A percentile compares a stretch with the other conserved stretches of the same genome.
These are phyloP conservation scores for Cladorrhinum samala DNA, from an alignment of 495 filamentous ascomycete genomes.

Conservation along the genomic window DNA sequence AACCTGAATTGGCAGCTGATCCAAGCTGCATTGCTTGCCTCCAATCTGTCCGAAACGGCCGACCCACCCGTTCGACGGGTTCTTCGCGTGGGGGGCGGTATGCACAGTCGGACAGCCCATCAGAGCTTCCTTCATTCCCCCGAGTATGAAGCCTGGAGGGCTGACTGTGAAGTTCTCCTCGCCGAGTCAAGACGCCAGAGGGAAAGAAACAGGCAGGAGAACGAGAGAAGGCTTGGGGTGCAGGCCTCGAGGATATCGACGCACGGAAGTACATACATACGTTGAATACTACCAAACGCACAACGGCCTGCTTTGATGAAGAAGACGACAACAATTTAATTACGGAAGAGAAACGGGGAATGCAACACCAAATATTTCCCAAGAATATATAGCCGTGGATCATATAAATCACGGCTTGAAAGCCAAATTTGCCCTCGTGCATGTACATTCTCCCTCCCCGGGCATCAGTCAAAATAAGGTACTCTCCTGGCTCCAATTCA, in stretches of 20 bases:
- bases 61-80: not conserved
- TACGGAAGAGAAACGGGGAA: too few species aligned
- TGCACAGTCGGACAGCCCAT: not conserved
- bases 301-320: too few species aligned
- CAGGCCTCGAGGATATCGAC: too few species aligned
- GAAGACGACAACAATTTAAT: too few species aligned
- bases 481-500: slow-evolving; percentile 1
- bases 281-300: too few species aligned
- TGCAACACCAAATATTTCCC: too few species aligned
- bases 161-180: not conserved
- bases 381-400: too few species aligned
- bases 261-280: too few species aligned
- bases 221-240: not conserved
- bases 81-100: not conserved
- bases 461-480: too few species aligned
- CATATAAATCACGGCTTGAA: too few species aligned
- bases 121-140: not conserved
- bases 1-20: not conserved
- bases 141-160: not conserved
- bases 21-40: not conserved
- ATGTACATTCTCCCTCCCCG: too few species aligned
- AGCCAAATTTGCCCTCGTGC: too few species aligned
- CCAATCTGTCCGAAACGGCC: not conserved
- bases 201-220: not conserved
- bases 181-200: not conserved